Evolutionary conservation across 805 yeast species (phyloP), one percentile per base, ranked within the genome.

Genomic region (Saccharomycopsis selenospora): DNA sequence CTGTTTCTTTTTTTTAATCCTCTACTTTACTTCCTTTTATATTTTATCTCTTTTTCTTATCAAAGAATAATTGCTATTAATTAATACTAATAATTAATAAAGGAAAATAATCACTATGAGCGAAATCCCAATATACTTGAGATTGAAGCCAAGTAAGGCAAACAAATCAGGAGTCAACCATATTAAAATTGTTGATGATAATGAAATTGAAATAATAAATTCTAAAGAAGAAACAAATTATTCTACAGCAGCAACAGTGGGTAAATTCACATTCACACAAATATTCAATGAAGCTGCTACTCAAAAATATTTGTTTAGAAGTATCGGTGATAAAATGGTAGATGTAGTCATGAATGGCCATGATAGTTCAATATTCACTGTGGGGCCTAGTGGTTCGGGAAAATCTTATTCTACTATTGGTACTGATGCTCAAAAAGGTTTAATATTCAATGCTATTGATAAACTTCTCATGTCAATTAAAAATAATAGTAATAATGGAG

Each of bases 341-440:
- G 30, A 43, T 17, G 46, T 50, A 20, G 48, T 52, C 11, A 27
- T 49, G 25, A 22, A 41, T 10, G 52, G 52, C 8, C 33, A 64
- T 18, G 80, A 77, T 53, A 66, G 72, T 14, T 59, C 70, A 8
- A 53, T 75, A 26, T 72, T 77, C 53, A 68, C 79, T 0, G 56
- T 77, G 56, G 82, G 82, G 0, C 75, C 82, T 23, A 71, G 80
- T 1, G 75, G 75, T 27, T 68, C 77, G 3, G 82, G 82, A 2
- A 77, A 76, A 54, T 62, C 67, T 10, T 65, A 59, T 49, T 61
- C 74, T 1, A 56, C 69, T 3, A 63, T 69, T 48, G 69, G 72
- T 25, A 61, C 61, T 49, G 59, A 48, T 6, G 50, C 59, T 2
- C 60, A 62, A 27, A 70, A 72, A 5, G 76, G 76, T 3, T 54